Percentiles rank a stretch among this genome's conserved stretches.
Conservation (phyloP, 139 green algal species). For the Nannochloris sp. region DNA sequence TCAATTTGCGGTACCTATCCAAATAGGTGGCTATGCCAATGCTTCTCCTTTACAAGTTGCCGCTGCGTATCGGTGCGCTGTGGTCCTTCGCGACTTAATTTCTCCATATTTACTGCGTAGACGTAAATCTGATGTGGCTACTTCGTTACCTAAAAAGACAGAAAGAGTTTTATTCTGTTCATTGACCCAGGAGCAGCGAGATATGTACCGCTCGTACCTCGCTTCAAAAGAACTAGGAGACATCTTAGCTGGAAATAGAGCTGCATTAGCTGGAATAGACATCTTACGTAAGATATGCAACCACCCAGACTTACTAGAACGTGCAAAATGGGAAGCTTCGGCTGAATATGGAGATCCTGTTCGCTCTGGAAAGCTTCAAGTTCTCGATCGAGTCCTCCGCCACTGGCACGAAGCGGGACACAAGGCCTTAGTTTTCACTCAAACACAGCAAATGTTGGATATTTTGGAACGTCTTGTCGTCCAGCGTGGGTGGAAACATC, state of each 20-base stretch:
- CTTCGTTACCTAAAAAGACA: conserved; percentile 88
- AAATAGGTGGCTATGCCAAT: conserved; percentile 84
- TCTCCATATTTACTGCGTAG: conserved; percentile 91
- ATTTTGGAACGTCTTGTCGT: conserved; percentile 77
- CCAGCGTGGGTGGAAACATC: conserved; percentile 29
- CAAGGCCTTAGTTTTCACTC: conserved; percentile 67
- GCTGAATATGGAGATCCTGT: conserved; percentile 51
- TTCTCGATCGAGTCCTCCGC: conserved; percentile 61
- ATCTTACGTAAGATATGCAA: conserved; percentile 98
- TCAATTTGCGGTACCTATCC: conserved; percentile 92
- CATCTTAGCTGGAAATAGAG: conserved; percentile 40
- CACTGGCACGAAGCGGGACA: conserved; percentile 55
- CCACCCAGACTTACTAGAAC: conserved; percentile 93
- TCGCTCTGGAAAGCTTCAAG: conserved; percentile 79
- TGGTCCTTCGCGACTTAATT: conserved; percentile 92
- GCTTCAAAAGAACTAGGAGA: conserved; percentile 51
- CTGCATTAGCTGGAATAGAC: conserved; percentile 89
- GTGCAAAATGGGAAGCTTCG: conserved; percentile 33
- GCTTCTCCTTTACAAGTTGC: conserved; percentile 70
- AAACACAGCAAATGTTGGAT: conserved; percentile 99
- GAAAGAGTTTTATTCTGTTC: conserved; percentile 95
- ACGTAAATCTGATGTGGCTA: conserved; percentile 83
- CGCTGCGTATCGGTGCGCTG: conserved; percentile 84
- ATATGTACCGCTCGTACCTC: conserved; percentile 84
- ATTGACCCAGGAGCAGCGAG: conserved; percentile 73